Base-by-base conservation (phyloP, 2,329 filamentous ascomycete species). In the Fusarium pilosicola region DNA sequence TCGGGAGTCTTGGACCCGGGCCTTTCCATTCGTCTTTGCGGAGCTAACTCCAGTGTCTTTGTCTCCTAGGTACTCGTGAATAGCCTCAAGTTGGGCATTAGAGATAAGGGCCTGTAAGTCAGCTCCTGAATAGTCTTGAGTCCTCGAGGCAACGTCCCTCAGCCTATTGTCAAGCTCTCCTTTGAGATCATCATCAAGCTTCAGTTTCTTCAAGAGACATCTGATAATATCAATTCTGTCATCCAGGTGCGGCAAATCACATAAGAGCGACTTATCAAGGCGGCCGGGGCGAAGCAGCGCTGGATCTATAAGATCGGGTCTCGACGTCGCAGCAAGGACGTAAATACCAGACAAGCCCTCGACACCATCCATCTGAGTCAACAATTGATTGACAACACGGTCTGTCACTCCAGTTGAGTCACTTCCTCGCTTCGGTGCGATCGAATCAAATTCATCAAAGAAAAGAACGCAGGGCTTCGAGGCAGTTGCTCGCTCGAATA, bases 321-420 rank as follows among this genome's bases (percentile, higher is more conserved):
- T 88, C 2, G 93, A 96, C 0, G 96, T 99, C 2, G 96, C 96
- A 26, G 96, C 96, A 6, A 99, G 89, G 8, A 99, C 96, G 77
- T 99, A 99, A 0, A 99, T 96, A 3, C 96, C 96, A 1, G 92
- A 95, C 9, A 99, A 85, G 1, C 96, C 96, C 82, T 99, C 96
- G 1, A 96, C 96, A 79, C 96, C 96, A 79, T 99, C 96, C 96
- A 99, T 99, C 82, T 98, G 96, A 1, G 96, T 99, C 14, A 99
- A 88, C 63, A 99, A 90, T 86, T 99, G 97, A 81, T 99, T 99
- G 76, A 99, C 96, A 1, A 99, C 96, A 39, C 96, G 91, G 82
- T 99, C 96, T 1, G 96, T 99, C 22, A 99, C 96, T 73, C 96
- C 96, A 0, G 96, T 99, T 3, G 93, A 96, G 81, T 99, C 96